Conservation (phyloP, 192 early-diverging fungal genomes). For the Backusella circina region DNA sequence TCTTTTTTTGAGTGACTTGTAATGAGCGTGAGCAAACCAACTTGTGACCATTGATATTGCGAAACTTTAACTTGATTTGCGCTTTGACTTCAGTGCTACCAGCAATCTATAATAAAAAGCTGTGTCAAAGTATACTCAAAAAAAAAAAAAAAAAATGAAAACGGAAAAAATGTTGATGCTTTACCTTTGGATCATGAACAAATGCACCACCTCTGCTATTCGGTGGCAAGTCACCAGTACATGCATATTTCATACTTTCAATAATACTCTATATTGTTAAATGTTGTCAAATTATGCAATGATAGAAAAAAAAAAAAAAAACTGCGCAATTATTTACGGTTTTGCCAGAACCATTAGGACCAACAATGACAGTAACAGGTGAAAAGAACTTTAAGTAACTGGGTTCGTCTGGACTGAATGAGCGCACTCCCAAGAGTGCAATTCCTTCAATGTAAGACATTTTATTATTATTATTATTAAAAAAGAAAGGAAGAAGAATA, state of each 20-base stretch:
- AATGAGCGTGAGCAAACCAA: constrained; percentile 80
- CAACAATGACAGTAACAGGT: constrained; percentile 93
- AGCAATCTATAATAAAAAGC: constrained; percentile 46
- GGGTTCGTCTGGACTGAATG: constrained; percentile 75
- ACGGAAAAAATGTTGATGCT: background rate
- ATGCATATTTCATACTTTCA: constrained; percentile 93
- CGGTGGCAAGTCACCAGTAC: constrained; percentile 88
- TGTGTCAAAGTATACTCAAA: background rate
- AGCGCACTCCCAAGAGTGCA: constrained; percentile 84
- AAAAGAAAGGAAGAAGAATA: too few species aligned
- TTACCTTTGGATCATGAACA: constrained; percentile 90
- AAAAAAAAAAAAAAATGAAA: background rate
- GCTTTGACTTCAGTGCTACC: constrained; percentile 82
- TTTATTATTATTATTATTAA: background rate
- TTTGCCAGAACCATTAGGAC: constrained; percentile 95
- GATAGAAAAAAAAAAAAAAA: background rate
- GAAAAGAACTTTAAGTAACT: constrained; percentile 81
- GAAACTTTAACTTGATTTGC: constrained; percentile 86
- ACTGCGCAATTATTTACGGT: constrained; percentile 52
- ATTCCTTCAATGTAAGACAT: constrained; percentile 72
- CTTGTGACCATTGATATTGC: constrained; percentile 66
- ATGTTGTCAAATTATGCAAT: background rate
- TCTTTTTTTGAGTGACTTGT: constrained; percentile 66
- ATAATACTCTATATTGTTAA: constrained; percentile 80
- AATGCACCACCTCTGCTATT: constrained; percentile 87